phyloP scores from a whole-genome alignment of 441 rosid genomes.

The Gossypium schwendimanii region DNA sequence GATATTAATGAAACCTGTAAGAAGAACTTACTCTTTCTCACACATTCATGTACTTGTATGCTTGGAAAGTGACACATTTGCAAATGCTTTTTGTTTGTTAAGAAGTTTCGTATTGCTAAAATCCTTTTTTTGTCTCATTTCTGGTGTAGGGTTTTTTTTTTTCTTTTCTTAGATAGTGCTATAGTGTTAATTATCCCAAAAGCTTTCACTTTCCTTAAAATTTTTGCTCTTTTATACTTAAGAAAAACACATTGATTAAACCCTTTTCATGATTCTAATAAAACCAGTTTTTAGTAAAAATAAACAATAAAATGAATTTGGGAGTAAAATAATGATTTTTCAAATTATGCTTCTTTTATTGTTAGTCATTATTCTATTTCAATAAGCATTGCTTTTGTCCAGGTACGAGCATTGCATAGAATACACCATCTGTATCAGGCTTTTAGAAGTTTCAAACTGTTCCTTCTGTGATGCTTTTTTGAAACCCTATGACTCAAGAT shows the following conservation, averaged over 20 bases:
- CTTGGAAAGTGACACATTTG: not conserved
- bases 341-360: not conserved
- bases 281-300: not conserved
- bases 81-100: not conserved
- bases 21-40: not conserved
- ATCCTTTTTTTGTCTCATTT: not conserved
- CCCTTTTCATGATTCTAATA: not conserved
- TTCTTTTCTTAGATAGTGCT: not conserved
- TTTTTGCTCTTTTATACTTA: not conserved
- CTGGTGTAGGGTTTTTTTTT: not conserved
- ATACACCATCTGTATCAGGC: not conserved
- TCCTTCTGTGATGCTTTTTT: not conserved
- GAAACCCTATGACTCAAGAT: not conserved
- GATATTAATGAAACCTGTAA: not conserved
- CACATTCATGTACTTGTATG: not conserved
- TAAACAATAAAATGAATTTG: not conserved
- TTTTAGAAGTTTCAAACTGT: slow-evolving; percentile 1
- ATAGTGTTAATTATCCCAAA: not conserved
- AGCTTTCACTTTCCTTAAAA: not conserved
- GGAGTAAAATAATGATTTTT: not conserved
- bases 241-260: not conserved
- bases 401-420: not conserved
- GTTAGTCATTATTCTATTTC: not conserved
- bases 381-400: not conserved
- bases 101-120: not conserved